Conservation (phyloP, 208 protist genomes). For the Leishmania amazonensis region DNA sequence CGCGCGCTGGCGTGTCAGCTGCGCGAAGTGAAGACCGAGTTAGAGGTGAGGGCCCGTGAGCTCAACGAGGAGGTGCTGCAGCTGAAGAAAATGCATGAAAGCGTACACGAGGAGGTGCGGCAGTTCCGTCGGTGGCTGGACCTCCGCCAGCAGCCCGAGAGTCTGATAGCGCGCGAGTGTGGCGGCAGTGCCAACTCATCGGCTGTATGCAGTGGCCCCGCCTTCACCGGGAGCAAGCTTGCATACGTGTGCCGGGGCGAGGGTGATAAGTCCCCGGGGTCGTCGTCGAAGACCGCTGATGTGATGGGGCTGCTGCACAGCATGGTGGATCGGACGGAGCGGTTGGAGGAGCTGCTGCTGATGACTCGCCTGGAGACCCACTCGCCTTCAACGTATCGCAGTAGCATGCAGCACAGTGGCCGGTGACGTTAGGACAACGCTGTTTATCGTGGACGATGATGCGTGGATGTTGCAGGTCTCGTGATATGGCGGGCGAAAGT, state of each 20-base stretch:
- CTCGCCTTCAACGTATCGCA: background rate
- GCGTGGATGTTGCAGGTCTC: background rate
- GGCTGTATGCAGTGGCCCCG: background rate
- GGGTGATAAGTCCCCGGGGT: background rate
- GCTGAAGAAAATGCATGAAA: slow-evolving; percentile 36
- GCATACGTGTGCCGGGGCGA: background rate
- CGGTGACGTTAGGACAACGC: background rate
- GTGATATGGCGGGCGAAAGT: background rate
- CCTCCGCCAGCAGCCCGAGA: background rate
- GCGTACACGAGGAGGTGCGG: slow-evolving; percentile 43
- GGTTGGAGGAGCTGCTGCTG: slow-evolving; percentile 40
- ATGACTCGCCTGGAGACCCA: background rate
- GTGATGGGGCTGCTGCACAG: slow-evolving; percentile 37
- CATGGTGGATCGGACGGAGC: slow-evolving; percentile 41
- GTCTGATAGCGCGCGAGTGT: background rate
- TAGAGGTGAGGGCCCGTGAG: slow-evolving; percentile 56
- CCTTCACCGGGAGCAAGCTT: background rate
- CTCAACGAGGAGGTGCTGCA: slow-evolving; percentile 64
- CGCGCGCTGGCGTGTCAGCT: slow-evolving; percentile 36
- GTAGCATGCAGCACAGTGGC: too few relatives aligned
- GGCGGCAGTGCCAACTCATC: background rate
- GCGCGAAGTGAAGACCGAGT: slow-evolving; percentile 39
- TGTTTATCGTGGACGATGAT: background rate
- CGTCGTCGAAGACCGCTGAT: background rate
- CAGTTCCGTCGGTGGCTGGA: slow-evolving; percentile 12